Evolutionary conservation across 495 filamentous ascomycete species (phyloP), one percentile per base, ranked within the genome.

Genomic region (Aspergillus olivimuriae): DNA sequence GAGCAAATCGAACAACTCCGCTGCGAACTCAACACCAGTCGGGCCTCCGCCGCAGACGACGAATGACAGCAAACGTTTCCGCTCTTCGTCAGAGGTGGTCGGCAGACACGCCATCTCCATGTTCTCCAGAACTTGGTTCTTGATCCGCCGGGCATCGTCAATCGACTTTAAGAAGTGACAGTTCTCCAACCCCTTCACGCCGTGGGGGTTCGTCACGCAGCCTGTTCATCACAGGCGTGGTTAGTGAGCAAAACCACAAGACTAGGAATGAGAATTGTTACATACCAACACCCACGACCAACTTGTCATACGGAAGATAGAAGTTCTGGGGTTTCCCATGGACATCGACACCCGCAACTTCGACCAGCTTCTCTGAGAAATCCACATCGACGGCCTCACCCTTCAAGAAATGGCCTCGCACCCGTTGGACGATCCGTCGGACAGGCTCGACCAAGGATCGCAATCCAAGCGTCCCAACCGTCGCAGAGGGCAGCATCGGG

Each of bases 281-380:
- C 77, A 46, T 66, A 83, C 81, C 92, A 42, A 96, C 90, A 44
- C 81, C 90, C 53, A 99, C 73, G 15, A 99, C 88, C n/a, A 99
- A 73, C 69, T 99, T 99, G 60, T 99, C 94, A 53, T 99, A 99
- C 0, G 94, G 94, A 1, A 99, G 67, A 69, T 99, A 99, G 66
- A 99, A 97, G 30, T 77, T 70, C 46, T 80, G 70, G 53, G 78
- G 76, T 34, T 84, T 65, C 8, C 92, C 92, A 46, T 71, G 66
- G n/a, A 74, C 62, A 47, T 87, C 81, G 4, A 68, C 69, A 54
- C 94, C 86, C 1, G 81, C 77, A 4, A 95, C 72, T 63, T 99
- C 94, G 2, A 99, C 81, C 39, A 99, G 63, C 56, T 94, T 94
- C 49, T 84, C 75, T 0, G 87, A 90, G 54, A 97, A 92, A 34